A percentile compares a stretch with the other conserved stretches of the same genome.
phyloP scores from a whole-genome alignment of 441 rosid genomes.

The Jatropha multifida region DNA sequence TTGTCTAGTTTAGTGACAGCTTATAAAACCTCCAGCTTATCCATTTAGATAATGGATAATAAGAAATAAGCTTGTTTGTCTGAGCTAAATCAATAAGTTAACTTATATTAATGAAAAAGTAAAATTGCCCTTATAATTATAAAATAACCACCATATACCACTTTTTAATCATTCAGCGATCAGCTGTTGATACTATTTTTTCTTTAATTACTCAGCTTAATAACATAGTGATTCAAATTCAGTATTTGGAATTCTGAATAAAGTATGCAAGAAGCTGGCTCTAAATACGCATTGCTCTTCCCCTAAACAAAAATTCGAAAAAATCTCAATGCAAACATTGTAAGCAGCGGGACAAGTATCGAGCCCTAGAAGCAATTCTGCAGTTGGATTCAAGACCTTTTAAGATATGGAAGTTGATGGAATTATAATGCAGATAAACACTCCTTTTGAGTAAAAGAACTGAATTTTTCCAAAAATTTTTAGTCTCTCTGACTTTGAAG shows the following conservation, averaged over 20 bases:
- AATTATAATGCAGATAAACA: background rate
- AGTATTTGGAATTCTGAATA: background rate
- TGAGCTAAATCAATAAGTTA: too few relatives aligned
- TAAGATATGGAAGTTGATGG: background rate
- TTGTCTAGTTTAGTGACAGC: too few relatives aligned
- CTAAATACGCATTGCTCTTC: background rate
- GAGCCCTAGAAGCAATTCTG: constrained; percentile 9
- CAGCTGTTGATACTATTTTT: too few relatives aligned
- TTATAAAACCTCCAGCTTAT: too few relatives aligned
- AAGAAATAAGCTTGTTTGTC: too few relatives aligned
- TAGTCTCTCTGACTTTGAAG: background rate
- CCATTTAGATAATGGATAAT: too few relatives aligned
- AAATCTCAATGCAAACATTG: background rate
- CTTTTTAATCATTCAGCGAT: too few relatives aligned
- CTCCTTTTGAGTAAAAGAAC: background rate
- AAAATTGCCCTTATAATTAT: too few relatives aligned
- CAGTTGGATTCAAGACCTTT: constrained; percentile 1
- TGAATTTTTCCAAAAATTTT: background rate
- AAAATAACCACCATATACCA: too few relatives aligned
- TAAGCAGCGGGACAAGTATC: constrained; percentile 1
- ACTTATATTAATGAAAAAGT: too few relatives aligned
- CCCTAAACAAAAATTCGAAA: background rate
- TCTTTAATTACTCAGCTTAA: too few relatives aligned
- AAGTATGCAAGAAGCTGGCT: background rate
- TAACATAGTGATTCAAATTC: too few relatives aligned